phyloP scores from a whole-genome alignment of 2,329 filamentous ascomycete genomes.

The Xylaria sp. region DNA sequence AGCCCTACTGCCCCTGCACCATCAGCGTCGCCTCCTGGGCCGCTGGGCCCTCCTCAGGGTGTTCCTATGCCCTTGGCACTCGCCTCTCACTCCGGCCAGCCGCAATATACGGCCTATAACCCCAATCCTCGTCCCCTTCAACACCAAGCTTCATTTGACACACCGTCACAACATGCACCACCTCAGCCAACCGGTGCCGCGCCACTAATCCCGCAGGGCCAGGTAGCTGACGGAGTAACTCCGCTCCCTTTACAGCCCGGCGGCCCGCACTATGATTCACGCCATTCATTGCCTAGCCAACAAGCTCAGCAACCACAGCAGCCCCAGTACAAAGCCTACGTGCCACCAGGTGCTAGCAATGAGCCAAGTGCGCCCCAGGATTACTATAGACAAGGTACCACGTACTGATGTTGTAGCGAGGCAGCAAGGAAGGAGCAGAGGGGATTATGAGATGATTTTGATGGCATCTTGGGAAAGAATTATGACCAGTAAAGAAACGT shows the following conservation, averaged over 20 bases:
- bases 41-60: constrained; percentile 33
- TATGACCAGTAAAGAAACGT: neutral
- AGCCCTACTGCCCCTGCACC: constrained; percentile 39
- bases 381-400: constrained; percentile 58
- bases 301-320: constrained; percentile 37
- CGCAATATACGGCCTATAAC: constrained; percentile 47
- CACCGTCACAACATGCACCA: constrained; percentile 40
- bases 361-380: constrained; percentile 59
- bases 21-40: constrained; percentile 39
- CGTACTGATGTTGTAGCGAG: constrained; percentile 27
- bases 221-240: constrained; percentile 44
- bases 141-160: constrained; percentile 41
- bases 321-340: constrained; percentile 66
- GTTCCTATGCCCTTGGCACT: constrained; percentile 37
- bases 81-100: constrained; percentile 41
- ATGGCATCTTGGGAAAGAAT: neutral
- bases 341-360: constrained; percentile 50
- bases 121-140: constrained; percentile 34
- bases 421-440: neutral
- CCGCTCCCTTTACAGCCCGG: constrained; percentile 53
- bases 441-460: neutral
- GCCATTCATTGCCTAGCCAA: constrained; percentile 58
- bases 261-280: constrained; percentile 55
- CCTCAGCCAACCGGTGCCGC: constrained; percentile 47
- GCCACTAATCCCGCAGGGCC: constrained; percentile 49